A percentile compares a stretch with the other conserved stretches of the same genome.
Evolutionary conservation across 306 rosid genomes (phyloP).

Genomic region (Fagus sylvatica): DNA sequence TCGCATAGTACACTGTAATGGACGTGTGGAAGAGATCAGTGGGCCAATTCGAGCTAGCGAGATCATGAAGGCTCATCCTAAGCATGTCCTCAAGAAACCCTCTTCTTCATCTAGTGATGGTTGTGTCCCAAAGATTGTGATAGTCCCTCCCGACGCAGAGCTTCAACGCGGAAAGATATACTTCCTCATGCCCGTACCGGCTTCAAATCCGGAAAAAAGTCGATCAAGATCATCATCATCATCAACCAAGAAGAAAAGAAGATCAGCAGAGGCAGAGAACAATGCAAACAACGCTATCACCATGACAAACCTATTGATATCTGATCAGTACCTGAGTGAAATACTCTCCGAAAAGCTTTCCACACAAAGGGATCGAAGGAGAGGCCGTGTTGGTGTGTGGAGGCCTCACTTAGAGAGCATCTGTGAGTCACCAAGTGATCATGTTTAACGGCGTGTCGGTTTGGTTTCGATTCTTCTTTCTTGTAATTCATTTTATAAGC

Average conservation of each 20-base stretch:
- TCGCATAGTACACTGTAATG: conserved; percentile 85
- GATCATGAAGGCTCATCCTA: conserved; percentile 83
- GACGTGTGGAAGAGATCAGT: conserved; percentile 81
- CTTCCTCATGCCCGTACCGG: conserved; percentile 80
- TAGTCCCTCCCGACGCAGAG: conserved; percentile 91
- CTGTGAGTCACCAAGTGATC: conserved; percentile 67
- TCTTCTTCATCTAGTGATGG: conserved; percentile 56
- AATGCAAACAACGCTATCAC: conserved; percentile 21
- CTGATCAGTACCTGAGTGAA: conserved; percentile 76
- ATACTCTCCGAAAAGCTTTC: conserved; percentile 84
- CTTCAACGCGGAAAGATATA: conserved; percentile 96
- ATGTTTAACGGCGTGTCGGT: conserved; percentile 25
- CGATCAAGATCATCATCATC: conserved; percentile 17
- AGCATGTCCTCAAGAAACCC: conserved; percentile 85
- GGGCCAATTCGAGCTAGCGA: conserved; percentile 73
- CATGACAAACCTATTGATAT: conserved; percentile 47
- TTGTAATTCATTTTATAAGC: conserved; percentile 24
- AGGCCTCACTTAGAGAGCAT: conserved; percentile 91
- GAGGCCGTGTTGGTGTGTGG: conserved; percentile 92
- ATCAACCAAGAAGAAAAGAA: conserved; percentile 39
- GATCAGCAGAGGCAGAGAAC: background rate
- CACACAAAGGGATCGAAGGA: conserved; percentile 66
- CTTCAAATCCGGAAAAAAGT: conserved; percentile 37
- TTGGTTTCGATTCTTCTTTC: conserved; percentile 19
- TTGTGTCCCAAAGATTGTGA: conserved; percentile 66